Conservation (phyloP, 768 basidiomycete genomes). For the Kwoniella sp. region DNA sequence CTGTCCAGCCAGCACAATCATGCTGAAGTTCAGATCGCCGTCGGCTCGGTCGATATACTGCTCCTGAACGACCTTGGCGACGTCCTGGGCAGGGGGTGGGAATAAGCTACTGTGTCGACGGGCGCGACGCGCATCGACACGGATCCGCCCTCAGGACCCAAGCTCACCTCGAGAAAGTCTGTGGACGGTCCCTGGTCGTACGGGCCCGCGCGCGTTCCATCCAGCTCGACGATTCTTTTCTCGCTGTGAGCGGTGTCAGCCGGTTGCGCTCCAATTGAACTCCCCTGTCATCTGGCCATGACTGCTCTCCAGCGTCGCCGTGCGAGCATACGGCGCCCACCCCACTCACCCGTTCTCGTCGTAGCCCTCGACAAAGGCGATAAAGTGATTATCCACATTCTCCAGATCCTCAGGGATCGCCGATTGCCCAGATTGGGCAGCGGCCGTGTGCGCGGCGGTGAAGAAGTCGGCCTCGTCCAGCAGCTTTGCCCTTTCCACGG, state of each 20-base stretch:
- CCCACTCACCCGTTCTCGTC: constrained; percentile 43
- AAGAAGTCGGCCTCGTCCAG: constrained; percentile 75
- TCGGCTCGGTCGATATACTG: constrained; percentile 58
- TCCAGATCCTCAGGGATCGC: constrained; percentile 60
- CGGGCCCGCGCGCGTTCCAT: constrained; percentile 72
- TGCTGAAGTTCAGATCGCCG: constrained; percentile 61
- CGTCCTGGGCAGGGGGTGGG: no score
- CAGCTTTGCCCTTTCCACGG: constrained; percentile 63
- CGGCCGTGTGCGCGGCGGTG: constrained; percentile 67
- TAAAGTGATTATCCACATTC: constrained; percentile 80
- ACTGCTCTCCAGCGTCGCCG: no score
- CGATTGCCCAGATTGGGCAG: constrained; percentile 67
- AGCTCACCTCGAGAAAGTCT: constrained; percentile 40
- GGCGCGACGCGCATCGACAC: no score
- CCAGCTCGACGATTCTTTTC: constrained; percentile 70
- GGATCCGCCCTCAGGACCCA: not conserved
- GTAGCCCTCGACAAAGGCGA: constrained; percentile 73
- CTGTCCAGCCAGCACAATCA: constrained; percentile 59
- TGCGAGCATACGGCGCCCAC: not conserved
- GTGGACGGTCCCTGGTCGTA: constrained; percentile 58
- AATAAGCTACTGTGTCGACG: no score
- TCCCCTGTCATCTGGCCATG: no score
- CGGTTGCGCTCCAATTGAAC: no score
- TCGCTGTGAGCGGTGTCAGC: constrained; percentile 19
- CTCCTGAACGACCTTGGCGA: constrained; percentile 61